phyloP scores from a whole-genome alignment of 1,139 yeast species.

The Geotrichum armillariae region DNA sequence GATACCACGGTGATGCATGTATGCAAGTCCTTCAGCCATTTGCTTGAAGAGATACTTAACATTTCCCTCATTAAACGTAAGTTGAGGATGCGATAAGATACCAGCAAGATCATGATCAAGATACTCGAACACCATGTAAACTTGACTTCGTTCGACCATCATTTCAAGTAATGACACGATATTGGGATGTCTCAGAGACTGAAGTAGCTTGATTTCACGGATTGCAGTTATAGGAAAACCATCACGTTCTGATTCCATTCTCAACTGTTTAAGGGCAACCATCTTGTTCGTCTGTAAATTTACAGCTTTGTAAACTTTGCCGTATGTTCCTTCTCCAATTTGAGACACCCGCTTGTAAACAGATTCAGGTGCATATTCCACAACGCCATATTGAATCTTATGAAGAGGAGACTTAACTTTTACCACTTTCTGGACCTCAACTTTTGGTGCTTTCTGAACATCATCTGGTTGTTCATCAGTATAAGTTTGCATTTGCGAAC shows the following conservation, averaged over 20 bases:
- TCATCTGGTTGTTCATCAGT: slow-evolving; percentile 14
- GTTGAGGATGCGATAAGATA: slow-evolving; percentile 71
- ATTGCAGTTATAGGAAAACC: slow-evolving; percentile 97
- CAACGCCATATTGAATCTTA: slow-evolving; percentile 14
- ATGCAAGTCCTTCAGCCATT: slow-evolving; percentile 74
- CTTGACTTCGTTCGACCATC: slow-evolving; percentile 78
- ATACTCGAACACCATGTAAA: slow-evolving; percentile 90
- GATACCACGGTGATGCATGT: slow-evolving; percentile 75
- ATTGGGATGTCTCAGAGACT: slow-evolving; percentile 81
- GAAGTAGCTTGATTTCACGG: slow-evolving; percentile 84
- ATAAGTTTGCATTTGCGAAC: slow-evolving; percentile 5
- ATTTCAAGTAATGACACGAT: slow-evolving; percentile 82
- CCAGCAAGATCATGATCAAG: slow-evolving; percentile 95
- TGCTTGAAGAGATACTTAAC: slow-evolving; percentile 77
- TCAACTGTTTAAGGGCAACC: slow-evolving; percentile 80
- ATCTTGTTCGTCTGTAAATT: slow-evolving; percentile 65
- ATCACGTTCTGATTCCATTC: slow-evolving; percentile 86
- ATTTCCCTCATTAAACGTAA: slow-evolving; percentile 62
- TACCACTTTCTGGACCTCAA: background rate
- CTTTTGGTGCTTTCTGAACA: background rate
- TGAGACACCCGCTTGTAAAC: slow-evolving; percentile 49
- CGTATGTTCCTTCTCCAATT: slow-evolving; percentile 85
- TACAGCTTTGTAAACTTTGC: slow-evolving; percentile 74
- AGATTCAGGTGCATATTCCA: slow-evolving; percentile 27
- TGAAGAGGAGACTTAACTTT: background rate